Evolutionary conservation across 2,329 filamentous ascomycete genomes (phyloP), one percentile per base, ranked within the genome.

Genomic region (Acrocalymma vagum): DNA sequence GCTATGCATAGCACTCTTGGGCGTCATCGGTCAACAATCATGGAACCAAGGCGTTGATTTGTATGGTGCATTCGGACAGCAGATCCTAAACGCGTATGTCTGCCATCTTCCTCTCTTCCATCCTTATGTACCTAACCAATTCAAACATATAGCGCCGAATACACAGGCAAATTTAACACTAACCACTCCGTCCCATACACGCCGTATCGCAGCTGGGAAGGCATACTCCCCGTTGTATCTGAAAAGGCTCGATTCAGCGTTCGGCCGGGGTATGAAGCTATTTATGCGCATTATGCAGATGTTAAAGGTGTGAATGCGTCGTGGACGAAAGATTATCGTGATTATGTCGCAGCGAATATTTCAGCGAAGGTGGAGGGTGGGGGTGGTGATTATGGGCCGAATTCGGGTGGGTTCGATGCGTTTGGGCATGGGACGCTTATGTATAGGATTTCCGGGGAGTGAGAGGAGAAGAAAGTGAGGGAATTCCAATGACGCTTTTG

Each of bases 41-140:
- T 72, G 69, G 38, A 77, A 73, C 40, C 74, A 77, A 45, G 73
- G 72, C 2, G 58, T 63, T 5, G 72, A 76, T 37, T 48, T 76
- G 3, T 76, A 73, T 46, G 60, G 45, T 0, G 58, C 65, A 7
- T 43, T 55, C 6, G 40, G 56, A 22, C 65, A 73, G 49, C 53
- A 51, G 4, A 72, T 74, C 24, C 53, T 77, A 2, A 62, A 62
- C 16, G 69, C 62, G 67, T 71, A 39, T 30, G 58, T 53, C 5
- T 3, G n/a, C 23, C 11, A 7, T 36, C 23, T 25, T 25, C n/a
- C 8, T 25, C n/a, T n/a, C 8, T 25, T 8, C 9, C 23, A n/a
- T 25, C 23, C 23, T 9, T 25, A 25, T 8, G n/a, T 25, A 29
- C 27, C 15, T 9, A 14, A 29, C 15, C 8, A 9, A 9, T 8